A percentile compares a stretch with the other conserved stretches of the same genome.
phyloP scores from a whole-genome alignment of 495 filamentous ascomycete genomes.

The Aspergillus asperescens region DNA sequence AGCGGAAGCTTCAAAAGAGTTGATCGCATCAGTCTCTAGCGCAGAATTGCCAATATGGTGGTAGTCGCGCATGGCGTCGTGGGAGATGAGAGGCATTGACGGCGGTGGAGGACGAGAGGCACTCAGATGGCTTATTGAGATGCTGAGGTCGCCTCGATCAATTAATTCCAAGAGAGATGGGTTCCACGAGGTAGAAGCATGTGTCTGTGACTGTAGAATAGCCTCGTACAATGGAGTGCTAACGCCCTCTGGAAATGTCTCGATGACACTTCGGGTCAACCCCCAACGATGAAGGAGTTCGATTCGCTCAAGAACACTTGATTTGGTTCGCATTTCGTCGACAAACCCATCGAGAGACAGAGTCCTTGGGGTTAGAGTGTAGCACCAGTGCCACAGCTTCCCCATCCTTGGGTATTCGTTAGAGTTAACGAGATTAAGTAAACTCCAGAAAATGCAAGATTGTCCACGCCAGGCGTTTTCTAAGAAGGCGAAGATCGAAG shows the following conservation, averaged over 20 bases:
- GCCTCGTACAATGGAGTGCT: slow-evolving; percentile 73
- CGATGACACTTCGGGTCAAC: slow-evolving; percentile 44
- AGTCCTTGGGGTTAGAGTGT: slow-evolving; percentile 58
- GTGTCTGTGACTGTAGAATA: slow-evolving; percentile 74
- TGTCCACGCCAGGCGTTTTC: slow-evolving; percentile 36
- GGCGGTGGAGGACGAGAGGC: slow-evolving; percentile 25
- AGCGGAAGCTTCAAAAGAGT: slow-evolving; percentile 58
- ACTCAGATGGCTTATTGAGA: slow-evolving; percentile 51
- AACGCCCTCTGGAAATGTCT: slow-evolving; percentile 79
- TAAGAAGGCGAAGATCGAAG: slow-evolving; percentile 66
- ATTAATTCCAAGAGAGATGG: slow-evolving; percentile 66
- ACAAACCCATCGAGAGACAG: slow-evolving; percentile 58
- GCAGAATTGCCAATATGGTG: slow-evolving; percentile 62
- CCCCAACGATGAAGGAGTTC: slow-evolving; percentile 44
- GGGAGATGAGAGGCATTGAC: slow-evolving; percentile 46
- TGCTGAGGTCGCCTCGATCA: slow-evolving; percentile 72
- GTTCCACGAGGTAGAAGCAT: slow-evolving; percentile 74
- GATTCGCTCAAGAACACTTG: slow-evolving; percentile 33
- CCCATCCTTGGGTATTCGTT: slow-evolving; percentile 36
- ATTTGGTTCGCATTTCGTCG: slow-evolving; percentile 28
- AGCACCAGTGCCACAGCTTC: slow-evolving; percentile 39
- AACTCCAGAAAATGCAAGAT: slow-evolving; percentile 50
- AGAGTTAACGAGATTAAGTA: slow-evolving; percentile 51
- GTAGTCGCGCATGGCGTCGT: slow-evolving; percentile 66
- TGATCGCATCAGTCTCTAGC: slow-evolving; percentile 52